Evolutionary conservation across 1,139 yeast genomes (phyloP).

Genomic region (Pichia sp.): DNA sequence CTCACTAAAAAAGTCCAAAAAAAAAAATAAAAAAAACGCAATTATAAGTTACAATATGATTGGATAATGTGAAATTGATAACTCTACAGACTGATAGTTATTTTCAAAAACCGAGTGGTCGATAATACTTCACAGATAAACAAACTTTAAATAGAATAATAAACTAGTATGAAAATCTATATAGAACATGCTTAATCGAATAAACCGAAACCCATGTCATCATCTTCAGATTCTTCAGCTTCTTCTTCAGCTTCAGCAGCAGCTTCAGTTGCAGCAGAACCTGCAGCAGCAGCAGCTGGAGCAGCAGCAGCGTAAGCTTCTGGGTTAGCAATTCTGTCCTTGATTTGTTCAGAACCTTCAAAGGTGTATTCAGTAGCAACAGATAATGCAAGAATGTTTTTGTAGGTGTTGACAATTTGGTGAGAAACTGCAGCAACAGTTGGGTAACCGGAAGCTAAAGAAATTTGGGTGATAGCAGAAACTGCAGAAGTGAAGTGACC

Average conservation of each 20-base stretch:
- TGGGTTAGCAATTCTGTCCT: conserved; percentile 99
- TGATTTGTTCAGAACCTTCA: conserved; percentile 98
- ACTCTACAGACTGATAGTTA: neutral
- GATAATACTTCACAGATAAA: neutral
- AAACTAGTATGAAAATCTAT: conserved; percentile 3
- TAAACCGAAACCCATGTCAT: conserved; percentile 95
- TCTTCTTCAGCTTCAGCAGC: conserved; percentile 73
- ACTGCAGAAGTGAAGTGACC: conserved; percentile 89
- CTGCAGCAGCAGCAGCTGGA: conserved; percentile 73
- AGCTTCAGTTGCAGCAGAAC: conserved; percentile 45
- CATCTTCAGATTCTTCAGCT: conserved; percentile 72
- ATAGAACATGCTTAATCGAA: conserved; percentile 64
- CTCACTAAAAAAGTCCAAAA: neutral
- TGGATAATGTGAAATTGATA: neutral
- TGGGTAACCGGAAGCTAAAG: conserved; percentile 98
- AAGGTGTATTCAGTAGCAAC: conserved; percentile 98
- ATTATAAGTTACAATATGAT: neutral
- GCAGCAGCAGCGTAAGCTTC: conserved; percentile 99
- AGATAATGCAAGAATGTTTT: conserved; percentile 96
- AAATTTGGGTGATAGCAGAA: conserved; percentile 88
- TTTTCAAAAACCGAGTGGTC: neutral
- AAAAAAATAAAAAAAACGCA: neutral
- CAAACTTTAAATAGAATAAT: neutral
- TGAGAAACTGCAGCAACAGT: conserved; percentile 99
- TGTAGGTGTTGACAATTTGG: conserved; percentile 98